Evolutionary conservation across 345 rosid species (phyloP).

Genomic region (Boechera divaricarpa): DNA sequence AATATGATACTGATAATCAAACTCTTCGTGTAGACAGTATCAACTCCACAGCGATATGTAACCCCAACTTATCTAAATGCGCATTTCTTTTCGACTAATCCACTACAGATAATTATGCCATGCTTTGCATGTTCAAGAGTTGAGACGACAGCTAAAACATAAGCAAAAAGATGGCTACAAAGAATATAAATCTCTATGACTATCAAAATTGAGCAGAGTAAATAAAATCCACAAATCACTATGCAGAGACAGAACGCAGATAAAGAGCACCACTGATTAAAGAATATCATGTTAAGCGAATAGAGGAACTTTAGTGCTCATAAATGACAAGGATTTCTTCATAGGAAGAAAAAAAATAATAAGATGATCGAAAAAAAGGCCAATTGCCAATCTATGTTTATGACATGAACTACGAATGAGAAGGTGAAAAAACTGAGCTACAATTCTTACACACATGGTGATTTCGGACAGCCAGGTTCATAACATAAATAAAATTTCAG

Average conservation of each 20-base stretch:
- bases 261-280: not conserved
- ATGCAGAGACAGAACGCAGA: not conserved
- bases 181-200: not conserved
- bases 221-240: not conserved
- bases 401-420: not conserved
- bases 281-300: not conserved
- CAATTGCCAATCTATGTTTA: not conserved
- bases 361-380: not conserved
- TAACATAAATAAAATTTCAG: not conserved
- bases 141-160: not conserved
- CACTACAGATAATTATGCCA: not conserved
- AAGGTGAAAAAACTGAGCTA: conserved; percentile 18
- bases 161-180: not conserved
- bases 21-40: not conserved
- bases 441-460: conserved; percentile 1
- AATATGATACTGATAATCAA: not conserved
- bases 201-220: not conserved
- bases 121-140: not conserved
- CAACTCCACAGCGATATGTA: not conserved
- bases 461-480: conserved; percentile 11
- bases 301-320: not conserved
- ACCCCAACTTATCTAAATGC: not conserved
- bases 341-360: not conserved
- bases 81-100: not conserved
- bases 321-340: not conserved